Evolutionary conservation across 129 eudicot species (phyloP).

Genomic region (Calendula officinalis): DNA sequence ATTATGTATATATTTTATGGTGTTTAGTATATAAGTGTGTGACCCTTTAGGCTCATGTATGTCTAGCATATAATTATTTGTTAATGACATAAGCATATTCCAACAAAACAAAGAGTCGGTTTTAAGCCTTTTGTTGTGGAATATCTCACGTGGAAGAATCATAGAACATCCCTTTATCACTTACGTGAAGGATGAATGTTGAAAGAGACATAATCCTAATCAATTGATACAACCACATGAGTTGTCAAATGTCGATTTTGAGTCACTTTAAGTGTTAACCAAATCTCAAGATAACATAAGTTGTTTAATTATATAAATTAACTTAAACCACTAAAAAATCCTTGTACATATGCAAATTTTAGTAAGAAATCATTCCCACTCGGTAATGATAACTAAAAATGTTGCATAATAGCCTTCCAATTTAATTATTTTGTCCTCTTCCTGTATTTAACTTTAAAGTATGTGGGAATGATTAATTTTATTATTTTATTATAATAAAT

Average conservation of each 20-base stretch:
- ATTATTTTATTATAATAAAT: no score
- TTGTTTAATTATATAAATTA: conserved; percentile 21
- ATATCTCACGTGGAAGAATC: neutral
- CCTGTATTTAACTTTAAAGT: no score
- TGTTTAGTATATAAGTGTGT: no score
- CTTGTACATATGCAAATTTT: conserved; percentile 3
- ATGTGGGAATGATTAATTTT: no score
- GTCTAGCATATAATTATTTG: no score
- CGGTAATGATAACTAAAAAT: conserved; percentile 23
- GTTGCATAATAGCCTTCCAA: conserved; percentile 13
- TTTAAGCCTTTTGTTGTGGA: neutral
- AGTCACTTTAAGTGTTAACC: conserved; percentile 12
- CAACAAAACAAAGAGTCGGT: neutral
- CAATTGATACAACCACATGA: conserved; percentile 23
- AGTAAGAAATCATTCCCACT: conserved; percentile 23
- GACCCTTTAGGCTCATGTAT: no score
- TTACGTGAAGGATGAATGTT: conserved; percentile 19
- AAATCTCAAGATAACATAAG: conserved; percentile 9
- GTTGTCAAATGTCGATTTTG: conserved; percentile 17
- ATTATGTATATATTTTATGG: no score
- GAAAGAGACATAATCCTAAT: conserved; percentile 27
- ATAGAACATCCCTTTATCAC: conserved; percentile 19
- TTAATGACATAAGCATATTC: no score
- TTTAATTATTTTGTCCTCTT: conserved; percentile 4
- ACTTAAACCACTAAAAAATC: conserved; percentile 11